Conservation (phyloP, 1,284 basidiomycete species). For the Cystobasidium slooffiae region DNA sequence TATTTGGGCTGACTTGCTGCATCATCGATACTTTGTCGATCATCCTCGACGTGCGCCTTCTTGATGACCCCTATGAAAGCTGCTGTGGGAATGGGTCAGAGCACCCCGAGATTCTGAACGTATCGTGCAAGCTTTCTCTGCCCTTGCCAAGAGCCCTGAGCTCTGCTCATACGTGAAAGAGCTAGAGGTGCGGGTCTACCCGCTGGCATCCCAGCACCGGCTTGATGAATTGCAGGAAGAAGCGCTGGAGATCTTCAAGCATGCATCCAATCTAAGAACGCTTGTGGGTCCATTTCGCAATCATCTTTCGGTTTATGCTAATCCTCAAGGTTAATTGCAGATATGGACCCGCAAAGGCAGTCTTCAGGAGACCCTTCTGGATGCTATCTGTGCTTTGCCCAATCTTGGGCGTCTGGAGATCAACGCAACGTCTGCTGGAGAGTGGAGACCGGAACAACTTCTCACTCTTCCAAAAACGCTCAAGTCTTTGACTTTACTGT, state of each 20-base stretch:
- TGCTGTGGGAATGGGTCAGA: slow-evolving; percentile 38
- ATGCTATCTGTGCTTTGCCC: slow-evolving; percentile 27
- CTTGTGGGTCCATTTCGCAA: not conserved
- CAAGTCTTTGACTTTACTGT: slow-evolving; percentile 16
- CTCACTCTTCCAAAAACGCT: slow-evolving; percentile 15
- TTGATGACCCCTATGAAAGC: not conserved
- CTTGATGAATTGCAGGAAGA: slow-evolving; percentile 34
- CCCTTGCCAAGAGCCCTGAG: slow-evolving; percentile 14
- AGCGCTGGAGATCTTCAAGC: slow-evolving; percentile 17
- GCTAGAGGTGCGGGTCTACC: slow-evolving; percentile 40
- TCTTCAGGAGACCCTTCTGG: slow-evolving; percentile 18
- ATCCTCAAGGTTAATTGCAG: not conserved
- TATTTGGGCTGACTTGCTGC: not conserved
- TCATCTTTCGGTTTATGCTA: not conserved
- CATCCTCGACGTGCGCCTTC: not conserved
- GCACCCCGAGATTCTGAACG: slow-evolving; percentile 23
- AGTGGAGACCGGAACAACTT: slow-evolving; percentile 25
- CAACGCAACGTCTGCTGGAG: slow-evolving; percentile 31
- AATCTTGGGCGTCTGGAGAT: slow-evolving; percentile 32
- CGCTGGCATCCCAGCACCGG: slow-evolving; percentile 14
- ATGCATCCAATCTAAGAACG: slow-evolving; percentile 20
- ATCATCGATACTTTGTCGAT: slow-evolving; percentile 5
- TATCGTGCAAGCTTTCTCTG: slow-evolving; percentile 32
- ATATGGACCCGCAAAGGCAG: slow-evolving; percentile 40
- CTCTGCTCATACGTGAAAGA: slow-evolving; percentile 33